Conservation (phyloP, 192 early-diverging fungal species). For the Gonapodya sp. region DNA sequence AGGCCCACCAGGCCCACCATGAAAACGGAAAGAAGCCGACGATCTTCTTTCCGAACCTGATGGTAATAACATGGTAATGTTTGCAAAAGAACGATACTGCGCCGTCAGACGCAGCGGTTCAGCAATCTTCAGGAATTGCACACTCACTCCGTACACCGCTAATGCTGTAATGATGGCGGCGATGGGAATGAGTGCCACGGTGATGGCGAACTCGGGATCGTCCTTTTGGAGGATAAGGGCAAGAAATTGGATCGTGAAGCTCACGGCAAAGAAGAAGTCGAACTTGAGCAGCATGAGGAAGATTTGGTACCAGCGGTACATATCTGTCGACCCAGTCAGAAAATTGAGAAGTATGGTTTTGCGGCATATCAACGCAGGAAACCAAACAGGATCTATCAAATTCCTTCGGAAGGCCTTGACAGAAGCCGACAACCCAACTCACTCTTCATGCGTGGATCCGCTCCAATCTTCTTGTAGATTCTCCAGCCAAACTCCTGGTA, state of each 20-base stretch:
- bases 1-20: slow-evolving; percentile 2
- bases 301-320: slow-evolving; percentile 17
- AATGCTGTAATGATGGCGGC: slow-evolving; percentile 7
- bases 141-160: slow-evolving; percentile 11
- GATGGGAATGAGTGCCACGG: slow-evolving; percentile 10
- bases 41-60: slow-evolving; percentile 13
- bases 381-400: neutral
- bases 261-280: slow-evolving; percentile 15
- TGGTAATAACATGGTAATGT: neutral
- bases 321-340: slow-evolving; percentile 2
- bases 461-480: slow-evolving; percentile 75
- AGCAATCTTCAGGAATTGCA: neutral
- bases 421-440: slow-evolving; percentile 64
- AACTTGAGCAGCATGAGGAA: slow-evolving; percentile 17
- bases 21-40: neutral
- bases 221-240: slow-evolving; percentile 5
- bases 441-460: slow-evolving; percentile 63
- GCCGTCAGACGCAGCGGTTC: neutral
- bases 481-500: slow-evolving; percentile 79
- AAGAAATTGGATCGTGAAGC: slow-evolving; percentile 14
- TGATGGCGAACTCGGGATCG: slow-evolving; percentile 14
- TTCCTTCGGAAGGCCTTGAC: slow-evolving; percentile 53
- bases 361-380: neutral
- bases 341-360: neutral
- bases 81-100: neutral